Base-by-base conservation (phyloP, 345 rosid species). In the Mangifera indica region DNA sequence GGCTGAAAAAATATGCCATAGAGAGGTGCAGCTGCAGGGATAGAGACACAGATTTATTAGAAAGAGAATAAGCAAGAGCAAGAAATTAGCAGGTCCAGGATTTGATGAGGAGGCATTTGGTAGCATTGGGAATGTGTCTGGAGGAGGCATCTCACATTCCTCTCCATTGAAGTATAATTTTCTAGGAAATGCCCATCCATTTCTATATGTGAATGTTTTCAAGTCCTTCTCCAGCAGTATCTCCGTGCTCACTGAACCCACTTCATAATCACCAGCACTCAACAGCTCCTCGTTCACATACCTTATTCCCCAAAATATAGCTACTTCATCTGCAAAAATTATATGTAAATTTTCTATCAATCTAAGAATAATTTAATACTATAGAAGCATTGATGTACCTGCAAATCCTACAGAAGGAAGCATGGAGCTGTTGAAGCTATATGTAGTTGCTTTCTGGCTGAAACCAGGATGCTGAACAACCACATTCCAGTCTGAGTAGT, bases 181-280 rank as follows among this genome's bases (percentile, higher is more conserved):
- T 56, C 88, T 71, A 3, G 93, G 93, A n/a, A 89, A 69, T 0
- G 77, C 87, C 93, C 93, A 87, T 34, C 93, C 89, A 6, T 74
- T 87, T 37, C 79, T 75, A 14, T 87, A 73, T 26, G 87, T 85
- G 69, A 89, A 89, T 29, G 76, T 34, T 1, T 71, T 66, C 21
- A 10, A 59, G 25, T 85, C 86, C 62, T 89, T 87, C 52, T 70
- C 52, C 10, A 85, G 63, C 15, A 85, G 80, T 55, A 89, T 78
- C 26, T 83, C 87, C 49, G 91, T 84, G 4, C 76, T 72, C 42
- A 80, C 87, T 0, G 89, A 74, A 32, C 89, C 85, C 2, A 78
- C 37, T 63, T 64, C 62, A 22, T 66, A 26, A 13, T 66, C 63
- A 2, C 48, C 51, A 0, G 83, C 86, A 45, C 73, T 74, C 54